Percentiles rank a stretch among this genome's conserved stretches.
Conservation (phyloP, 805 yeast genomes). For the Yamadazyma paraphyllophila region DNA sequence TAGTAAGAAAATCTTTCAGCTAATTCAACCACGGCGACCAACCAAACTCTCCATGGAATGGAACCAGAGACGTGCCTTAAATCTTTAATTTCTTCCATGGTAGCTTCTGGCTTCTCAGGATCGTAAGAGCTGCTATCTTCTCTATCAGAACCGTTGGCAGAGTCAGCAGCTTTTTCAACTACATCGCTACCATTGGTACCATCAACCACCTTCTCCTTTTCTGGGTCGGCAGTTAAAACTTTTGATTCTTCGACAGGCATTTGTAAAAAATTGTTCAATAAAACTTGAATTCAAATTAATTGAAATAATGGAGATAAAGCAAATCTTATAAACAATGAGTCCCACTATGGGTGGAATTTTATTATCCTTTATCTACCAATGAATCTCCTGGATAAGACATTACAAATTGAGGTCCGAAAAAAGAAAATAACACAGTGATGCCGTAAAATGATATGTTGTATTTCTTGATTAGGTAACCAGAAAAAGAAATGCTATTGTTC, state of each 20-base stretch:
- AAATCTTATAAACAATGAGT: background rate
- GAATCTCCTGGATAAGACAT: conserved; percentile 1
- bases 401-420: background rate
- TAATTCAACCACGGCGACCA: conserved; percentile 69
- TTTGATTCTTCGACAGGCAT: conserved; percentile 3
- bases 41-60: conserved; percentile 57
- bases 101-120: conserved; percentile 40
- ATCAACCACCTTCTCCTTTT: background rate
- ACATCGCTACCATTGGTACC: background rate
- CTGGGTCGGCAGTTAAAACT: background rate
- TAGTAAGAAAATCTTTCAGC: conserved; percentile 81
- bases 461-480: background rate
- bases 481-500: background rate
- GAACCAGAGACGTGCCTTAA: conserved; percentile 52
- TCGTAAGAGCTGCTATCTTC: conserved; percentile 5
- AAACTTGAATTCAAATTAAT: background rate
- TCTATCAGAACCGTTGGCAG: background rate
- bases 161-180: conserved; percentile 1
- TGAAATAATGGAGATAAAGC: background rate
- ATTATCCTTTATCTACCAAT: conserved; percentile 1
- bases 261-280: background rate
- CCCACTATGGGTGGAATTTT: background rate
- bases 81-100: conserved; percentile 51
- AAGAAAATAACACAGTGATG: conserved; percentile 1
- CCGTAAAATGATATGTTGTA: conserved; percentile 6